Percentiles rank a stretch among this genome's conserved stretches.
These are phyloP conservation scores for Tetrastigma voinierianum DNA, from an alignment of 164 flowering plant genomes.

Conservation along the genomic window DNA sequence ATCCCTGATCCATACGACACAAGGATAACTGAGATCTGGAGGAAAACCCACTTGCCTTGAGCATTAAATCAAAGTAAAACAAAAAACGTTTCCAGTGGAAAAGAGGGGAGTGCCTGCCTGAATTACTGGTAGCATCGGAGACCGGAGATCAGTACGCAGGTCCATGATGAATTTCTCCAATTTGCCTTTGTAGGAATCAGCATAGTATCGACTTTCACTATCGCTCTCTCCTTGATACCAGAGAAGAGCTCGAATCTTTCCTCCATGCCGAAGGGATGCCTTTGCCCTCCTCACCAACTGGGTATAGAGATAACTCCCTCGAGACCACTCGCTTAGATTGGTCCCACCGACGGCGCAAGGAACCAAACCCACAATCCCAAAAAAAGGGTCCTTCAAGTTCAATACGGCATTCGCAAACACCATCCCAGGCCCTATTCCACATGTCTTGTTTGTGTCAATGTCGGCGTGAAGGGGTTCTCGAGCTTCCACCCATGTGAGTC, in stretches of 20 bases:
- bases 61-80: too few relatives aligned
- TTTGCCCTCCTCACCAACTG: constrained; percentile 44
- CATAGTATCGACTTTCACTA: constrained; percentile 36
- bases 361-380: constrained; percentile 62
- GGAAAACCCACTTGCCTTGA: too few relatives aligned
- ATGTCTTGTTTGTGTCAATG: constrained; percentile 52
- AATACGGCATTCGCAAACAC: constrained; percentile 53
- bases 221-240: constrained; percentile 94
- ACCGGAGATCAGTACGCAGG: constrained; percentile 44
- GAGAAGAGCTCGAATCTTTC: constrained; percentile 45
- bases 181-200: constrained; percentile 37
- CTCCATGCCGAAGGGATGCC: constrained; percentile 44
- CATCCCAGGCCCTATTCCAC: constrained; percentile 89
- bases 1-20: too few relatives aligned
- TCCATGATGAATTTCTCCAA: constrained; percentile 39
- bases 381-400: constrained; percentile 19
- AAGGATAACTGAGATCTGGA: too few relatives aligned
- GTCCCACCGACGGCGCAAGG: constrained; percentile 90
- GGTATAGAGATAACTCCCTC: constrained; percentile 46
- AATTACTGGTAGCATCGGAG: constrained; percentile 52
- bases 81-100: too few relatives aligned
- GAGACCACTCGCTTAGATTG: constrained; percentile 58
- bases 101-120: constrained; percentile 35
- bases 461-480: constrained; percentile 69
- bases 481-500: constrained; percentile 59